phyloP scores from a whole-genome alignment of 352 stramenopile species.

The Phytophthora megakarya region DNA sequence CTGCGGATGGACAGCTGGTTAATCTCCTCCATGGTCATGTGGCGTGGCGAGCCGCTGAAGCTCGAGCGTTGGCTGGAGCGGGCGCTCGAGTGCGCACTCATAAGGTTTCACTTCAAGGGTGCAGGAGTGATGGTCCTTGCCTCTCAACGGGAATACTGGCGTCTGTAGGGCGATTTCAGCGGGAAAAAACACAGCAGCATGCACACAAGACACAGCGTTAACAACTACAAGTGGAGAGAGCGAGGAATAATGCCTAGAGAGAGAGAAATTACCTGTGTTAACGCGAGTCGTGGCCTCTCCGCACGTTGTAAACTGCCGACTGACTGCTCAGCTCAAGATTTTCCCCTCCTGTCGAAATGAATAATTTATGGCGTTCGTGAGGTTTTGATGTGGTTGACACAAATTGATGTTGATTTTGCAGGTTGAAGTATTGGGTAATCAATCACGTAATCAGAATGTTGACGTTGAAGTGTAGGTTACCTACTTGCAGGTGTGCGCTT shows the following conservation, averaged over 20 bases:
- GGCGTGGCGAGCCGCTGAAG: conserved; percentile 47
- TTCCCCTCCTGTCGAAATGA: conserved; percentile 17
- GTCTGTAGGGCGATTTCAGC: neutral
- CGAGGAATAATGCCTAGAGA: neutral
- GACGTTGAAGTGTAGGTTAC: neutral
- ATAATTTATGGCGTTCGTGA: conserved; percentile 6
- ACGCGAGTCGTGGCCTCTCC: conserved; percentile 13
- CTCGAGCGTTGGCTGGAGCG: conserved; percentile 43
- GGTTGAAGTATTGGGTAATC: conserved; percentile 19
- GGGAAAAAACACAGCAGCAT: neutral
- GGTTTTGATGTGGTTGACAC: conserved; percentile 7
- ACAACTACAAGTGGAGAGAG: neutral
- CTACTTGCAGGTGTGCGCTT: conserved; percentile 32
- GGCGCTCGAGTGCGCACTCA: conserved; percentile 30
- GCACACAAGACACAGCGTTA: conserved; percentile 15
- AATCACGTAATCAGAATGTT: too few relatives aligned
- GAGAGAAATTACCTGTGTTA: conserved; percentile 9
- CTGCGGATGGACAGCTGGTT: conserved; percentile 43
- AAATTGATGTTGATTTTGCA: neutral
- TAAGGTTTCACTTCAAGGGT: neutral
- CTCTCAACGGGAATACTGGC: neutral
- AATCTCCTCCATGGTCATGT: conserved; percentile 47
- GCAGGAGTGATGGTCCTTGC: conserved; percentile 22
- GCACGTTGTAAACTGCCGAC: conserved; percentile 20
- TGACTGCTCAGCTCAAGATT: conserved; percentile 35